Evolutionary conservation across 2,329 filamentous ascomycete genomes (phyloP).

Genomic region (Annulohypoxylon truncatum): DNA sequence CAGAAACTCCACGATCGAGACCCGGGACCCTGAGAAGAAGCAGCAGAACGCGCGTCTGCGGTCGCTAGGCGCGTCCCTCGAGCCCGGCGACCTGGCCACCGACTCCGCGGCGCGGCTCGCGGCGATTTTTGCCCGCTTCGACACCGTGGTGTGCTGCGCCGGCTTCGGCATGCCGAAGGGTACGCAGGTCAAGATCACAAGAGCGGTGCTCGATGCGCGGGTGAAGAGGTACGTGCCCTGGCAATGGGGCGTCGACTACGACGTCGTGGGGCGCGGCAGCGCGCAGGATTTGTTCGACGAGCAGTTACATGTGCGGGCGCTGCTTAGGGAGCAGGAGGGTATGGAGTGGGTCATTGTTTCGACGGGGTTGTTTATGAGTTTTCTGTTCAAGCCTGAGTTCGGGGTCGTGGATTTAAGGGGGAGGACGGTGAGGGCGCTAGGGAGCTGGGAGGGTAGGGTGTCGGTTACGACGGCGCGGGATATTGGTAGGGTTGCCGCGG

Average conservation of each 20-base stretch:
- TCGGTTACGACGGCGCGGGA: slow-evolving; percentile 72
- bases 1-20: slow-evolving; percentile 59
- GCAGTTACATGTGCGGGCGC: slow-evolving; percentile 68
- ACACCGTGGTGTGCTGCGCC: slow-evolving; percentile 69
- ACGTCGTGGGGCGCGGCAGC: slow-evolving; percentile 68
- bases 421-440: slow-evolving; percentile 63
- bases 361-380: slow-evolving; percentile 78
- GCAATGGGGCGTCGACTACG: slow-evolving; percentile 81
- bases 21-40: slow-evolving; percentile 53
- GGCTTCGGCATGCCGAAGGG: slow-evolving; percentile 68
- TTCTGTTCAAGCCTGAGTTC: slow-evolving; percentile 72
- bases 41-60: slow-evolving; percentile 51
- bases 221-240: slow-evolving; percentile 69
- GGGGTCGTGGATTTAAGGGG: slow-evolving; percentile 67
- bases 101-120: slow-evolving; percentile 54
- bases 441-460: slow-evolving; percentile 70
- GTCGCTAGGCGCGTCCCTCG: slow-evolving; percentile 54
- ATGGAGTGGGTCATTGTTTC: slow-evolving; percentile 73
- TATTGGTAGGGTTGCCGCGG: slow-evolving; percentile 71
- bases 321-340: slow-evolving; percentile 60
- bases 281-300: slow-evolving; percentile 75
- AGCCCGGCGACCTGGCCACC: slow-evolving; percentile 56
- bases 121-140: slow-evolving; percentile 57
- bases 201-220: slow-evolving; percentile 65
- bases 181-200: slow-evolving; percentile 67